Conservation (phyloP, 1,284 basidiomycete genomes). For the Sphagnurus paluster region DNA sequence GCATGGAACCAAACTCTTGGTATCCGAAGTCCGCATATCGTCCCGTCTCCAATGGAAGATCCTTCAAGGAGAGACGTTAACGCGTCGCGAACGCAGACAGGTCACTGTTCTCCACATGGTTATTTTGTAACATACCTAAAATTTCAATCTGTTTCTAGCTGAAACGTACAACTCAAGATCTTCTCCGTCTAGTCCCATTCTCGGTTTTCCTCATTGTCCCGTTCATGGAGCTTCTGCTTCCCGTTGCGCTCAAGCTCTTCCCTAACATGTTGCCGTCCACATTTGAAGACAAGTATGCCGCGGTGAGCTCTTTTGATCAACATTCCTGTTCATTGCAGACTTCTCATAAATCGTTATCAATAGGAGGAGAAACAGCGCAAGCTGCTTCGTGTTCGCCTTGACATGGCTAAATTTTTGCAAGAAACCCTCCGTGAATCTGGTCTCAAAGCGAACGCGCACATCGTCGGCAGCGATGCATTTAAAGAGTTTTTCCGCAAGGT, state of each 20-base stretch:
- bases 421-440: slow-evolving; percentile 96
- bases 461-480: slow-evolving; percentile 93
- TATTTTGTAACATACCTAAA: slow-evolving; percentile 6
- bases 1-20: slow-evolving; percentile 94
- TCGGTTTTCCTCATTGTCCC: slow-evolving; percentile 94
- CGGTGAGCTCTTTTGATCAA: slow-evolving; percentile 47
- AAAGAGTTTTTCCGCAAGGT: slow-evolving; percentile 99
- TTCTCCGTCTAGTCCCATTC: slow-evolving; percentile 93
- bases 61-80: slow-evolving; percentile 88
- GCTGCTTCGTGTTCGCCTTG: slow-evolving; percentile 89
- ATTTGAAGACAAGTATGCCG: slow-evolving; percentile 96
- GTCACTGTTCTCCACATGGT: slow-evolving; percentile 35
- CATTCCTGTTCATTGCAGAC: not conserved
- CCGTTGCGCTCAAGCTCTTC: slow-evolving; percentile 96
- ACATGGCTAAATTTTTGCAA: slow-evolving; percentile 99
- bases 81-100: slow-evolving; percentile 92
- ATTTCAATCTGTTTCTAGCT: slow-evolving; percentile 51
- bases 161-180: slow-evolving; percentile 89
- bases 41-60: slow-evolving; percentile 89
- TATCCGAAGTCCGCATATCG: slow-evolving; percentile 93
- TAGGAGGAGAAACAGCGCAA: slow-evolving; percentile 98
- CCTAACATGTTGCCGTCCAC: slow-evolving; percentile 99
- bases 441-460: slow-evolving; percentile 87
- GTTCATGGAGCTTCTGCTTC: slow-evolving; percentile 98
- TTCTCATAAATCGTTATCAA: not conserved